Evolutionary conservation across 1,139 yeast species (phyloP).

Genomic region (Magnusiomyces tetraspermus): DNA sequence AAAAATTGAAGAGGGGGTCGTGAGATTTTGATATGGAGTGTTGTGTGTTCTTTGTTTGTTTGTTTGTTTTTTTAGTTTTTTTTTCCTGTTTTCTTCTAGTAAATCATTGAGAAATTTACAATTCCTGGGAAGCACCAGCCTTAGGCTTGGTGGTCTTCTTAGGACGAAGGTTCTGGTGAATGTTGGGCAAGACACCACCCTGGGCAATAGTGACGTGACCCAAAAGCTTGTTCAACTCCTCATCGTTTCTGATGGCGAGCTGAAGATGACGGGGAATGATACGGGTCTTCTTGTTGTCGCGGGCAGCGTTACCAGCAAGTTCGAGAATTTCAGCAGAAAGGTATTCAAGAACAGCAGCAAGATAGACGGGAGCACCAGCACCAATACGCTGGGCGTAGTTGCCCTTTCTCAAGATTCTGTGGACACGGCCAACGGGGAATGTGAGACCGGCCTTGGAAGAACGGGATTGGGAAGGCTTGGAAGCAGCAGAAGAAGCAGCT

Average conservation of each 20-base stretch:
- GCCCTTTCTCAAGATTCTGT: conserved; percentile 93
- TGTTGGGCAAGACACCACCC: conserved; percentile 97
- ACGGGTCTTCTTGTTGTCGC: conserved; percentile 97
- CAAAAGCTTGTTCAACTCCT: conserved; percentile 84
- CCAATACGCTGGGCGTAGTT: conserved; percentile 99
- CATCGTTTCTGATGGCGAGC: conserved; percentile 97
- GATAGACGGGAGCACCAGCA: conserved; percentile 95
- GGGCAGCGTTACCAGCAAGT: conserved; percentile 98
- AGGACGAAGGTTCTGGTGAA: conserved; percentile 68
- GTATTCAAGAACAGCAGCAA: conserved; percentile 93
- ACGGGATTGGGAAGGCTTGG: conserved; percentile 94
- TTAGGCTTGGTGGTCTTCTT: conserved; percentile 15
- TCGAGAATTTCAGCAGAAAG: conserved; percentile 95
- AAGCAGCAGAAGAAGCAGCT: conserved; percentile 76
- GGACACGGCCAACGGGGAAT: conserved; percentile 99
- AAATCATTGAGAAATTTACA: conserved; percentile 3
- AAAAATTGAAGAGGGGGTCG: too few species aligned
- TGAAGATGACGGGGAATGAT: conserved; percentile 98
- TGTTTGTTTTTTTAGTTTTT: neutral
- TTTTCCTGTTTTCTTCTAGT: neutral
- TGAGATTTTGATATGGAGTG: too few species aligned
- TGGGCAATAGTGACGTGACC: conserved; percentile 94
- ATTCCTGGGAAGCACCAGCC: conserved; percentile 14
- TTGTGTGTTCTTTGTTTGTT: neutral
- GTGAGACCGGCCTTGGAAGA: conserved; percentile 97